A percentile compares a stretch with the other conserved stretches of the same genome.
These are phyloP conservation scores for Plasmodium cynomolgi DNA, from an alignment of 169 alveolate genomes.

Conservation along the genomic window DNA sequence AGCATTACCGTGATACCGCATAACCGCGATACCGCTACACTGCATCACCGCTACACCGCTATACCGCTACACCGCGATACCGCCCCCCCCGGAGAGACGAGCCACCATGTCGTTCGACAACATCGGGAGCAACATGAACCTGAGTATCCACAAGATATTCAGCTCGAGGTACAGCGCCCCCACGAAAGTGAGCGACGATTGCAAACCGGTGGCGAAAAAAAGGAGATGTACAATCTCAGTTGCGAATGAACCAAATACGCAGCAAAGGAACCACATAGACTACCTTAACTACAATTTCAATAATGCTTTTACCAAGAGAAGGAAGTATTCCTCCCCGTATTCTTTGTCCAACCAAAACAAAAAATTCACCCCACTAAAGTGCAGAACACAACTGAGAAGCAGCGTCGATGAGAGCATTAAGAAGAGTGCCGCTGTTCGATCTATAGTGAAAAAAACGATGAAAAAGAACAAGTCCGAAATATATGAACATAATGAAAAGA, in stretches of 20 bases:
- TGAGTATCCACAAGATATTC: slow-evolving; percentile 42
- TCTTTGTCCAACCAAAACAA: not conserved
- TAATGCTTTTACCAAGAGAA: slow-evolving; percentile 32
- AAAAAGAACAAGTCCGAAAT: slow-evolving; percentile 1
- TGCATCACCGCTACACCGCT: no score
- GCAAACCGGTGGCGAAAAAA: slow-evolving; percentile 20
- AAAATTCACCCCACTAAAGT: slow-evolving; percentile 23
- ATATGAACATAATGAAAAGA: slow-evolving; percentile 23
- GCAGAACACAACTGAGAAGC: slow-evolving; percentile 30
- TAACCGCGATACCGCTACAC: not conserved
- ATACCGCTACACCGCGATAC: not conserved
- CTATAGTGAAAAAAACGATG: slow-evolving; percentile 32
- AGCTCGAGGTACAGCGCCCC: slow-evolving; percentile 51
- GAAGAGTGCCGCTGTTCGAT: slow-evolving; percentile 42
- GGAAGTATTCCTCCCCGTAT: slow-evolving; percentile 12
- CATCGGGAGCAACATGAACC: slow-evolving; percentile 13
- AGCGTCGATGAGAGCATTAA: slow-evolving; percentile 58
- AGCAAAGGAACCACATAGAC: slow-evolving; percentile 13
- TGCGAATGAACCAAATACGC: not conserved
- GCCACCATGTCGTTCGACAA: slow-evolving; percentile 16
- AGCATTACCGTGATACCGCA: not conserved
- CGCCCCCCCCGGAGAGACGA: not conserved
- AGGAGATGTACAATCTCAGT: slow-evolving; percentile 49
- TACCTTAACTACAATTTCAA: slow-evolving; percentile 43
- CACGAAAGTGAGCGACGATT: slow-evolving; percentile 1